Evolutionary conservation across 768 basidiomycete genomes (phyloP).

Genomic region (Boletus vinaceobasis): DNA sequence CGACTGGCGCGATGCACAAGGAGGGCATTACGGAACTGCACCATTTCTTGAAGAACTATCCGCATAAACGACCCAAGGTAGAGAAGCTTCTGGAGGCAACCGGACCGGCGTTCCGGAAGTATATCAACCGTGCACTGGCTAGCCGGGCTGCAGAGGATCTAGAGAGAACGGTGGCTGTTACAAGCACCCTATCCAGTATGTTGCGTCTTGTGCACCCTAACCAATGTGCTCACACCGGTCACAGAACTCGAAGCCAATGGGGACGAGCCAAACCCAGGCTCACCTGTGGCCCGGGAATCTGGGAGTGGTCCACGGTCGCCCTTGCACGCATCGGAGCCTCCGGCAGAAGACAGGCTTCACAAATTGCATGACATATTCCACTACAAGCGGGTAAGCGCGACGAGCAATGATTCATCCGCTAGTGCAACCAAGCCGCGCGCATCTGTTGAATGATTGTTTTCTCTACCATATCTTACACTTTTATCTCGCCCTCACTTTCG

Average conservation of each 20-base stretch:
- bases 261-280: constrained; percentile 33
- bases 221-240: constrained; percentile 7
- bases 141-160: constrained; percentile 86
- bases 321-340: constrained; percentile 30
- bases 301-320: constrained; percentile 36
- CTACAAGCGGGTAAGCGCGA: constrained; percentile 65
- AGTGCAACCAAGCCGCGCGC: constrained; percentile 15
- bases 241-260: constrained; percentile 64
- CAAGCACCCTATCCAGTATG: constrained; percentile 80
- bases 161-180: constrained; percentile 75
- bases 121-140: constrained; percentile 83
- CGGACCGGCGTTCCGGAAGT: constrained; percentile 86
- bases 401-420: constrained; percentile 41
- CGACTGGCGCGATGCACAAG: constrained; percentile 85
- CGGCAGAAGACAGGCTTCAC: constrained; percentile 64
- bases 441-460: constrained; percentile 20
- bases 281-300: constrained; percentile 30
- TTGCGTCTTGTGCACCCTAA: constrained; percentile 10
- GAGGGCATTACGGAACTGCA: constrained; percentile 94
- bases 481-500: constrained; percentile 15
- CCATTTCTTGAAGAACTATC: constrained; percentile 88
- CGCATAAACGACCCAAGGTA: constrained; percentile 75
- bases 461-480: constrained; percentile 15
- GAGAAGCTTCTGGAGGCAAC: constrained; percentile 89
- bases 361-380: constrained; percentile 80